phyloP scores from a whole-genome alignment of 768 basidiomycete species.

The Chalciporus piperatus region DNA sequence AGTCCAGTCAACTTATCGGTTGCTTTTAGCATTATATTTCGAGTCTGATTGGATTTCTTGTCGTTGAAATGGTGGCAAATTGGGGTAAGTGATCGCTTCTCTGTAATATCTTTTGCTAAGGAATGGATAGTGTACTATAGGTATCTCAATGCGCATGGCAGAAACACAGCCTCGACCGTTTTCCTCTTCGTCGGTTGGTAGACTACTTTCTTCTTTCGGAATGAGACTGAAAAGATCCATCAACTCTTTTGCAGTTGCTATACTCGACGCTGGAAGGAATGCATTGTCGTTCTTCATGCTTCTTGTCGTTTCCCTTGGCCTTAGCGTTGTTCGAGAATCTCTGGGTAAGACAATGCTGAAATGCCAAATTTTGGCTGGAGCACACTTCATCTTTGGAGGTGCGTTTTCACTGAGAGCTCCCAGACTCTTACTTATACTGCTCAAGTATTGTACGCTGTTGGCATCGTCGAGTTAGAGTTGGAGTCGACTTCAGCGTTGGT shows the following conservation, averaged over 20 bases:
- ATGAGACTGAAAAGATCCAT: not conserved
- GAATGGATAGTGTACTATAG: slow-evolving; percentile 74
- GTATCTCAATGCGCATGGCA: slow-evolving; percentile 87
- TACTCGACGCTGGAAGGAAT: slow-evolving; percentile 92
- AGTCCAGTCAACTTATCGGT: slow-evolving; percentile 1
- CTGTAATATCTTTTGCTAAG: slow-evolving; percentile 5
- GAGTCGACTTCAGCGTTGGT: slow-evolving; percentile 86
- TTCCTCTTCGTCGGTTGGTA: slow-evolving; percentile 89
- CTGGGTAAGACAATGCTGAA: slow-evolving; percentile 81
- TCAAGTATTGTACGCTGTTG: slow-evolving; percentile 86
- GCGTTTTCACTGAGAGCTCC: slow-evolving; percentile 25
- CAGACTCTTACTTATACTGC: slow-evolving; percentile 6
- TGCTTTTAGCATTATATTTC: slow-evolving; percentile 80
- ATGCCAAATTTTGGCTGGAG: slow-evolving; percentile 75
- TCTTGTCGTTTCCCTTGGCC: slow-evolving; percentile 86
- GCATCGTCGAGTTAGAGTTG: slow-evolving; percentile 89
- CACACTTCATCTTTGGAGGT: slow-evolving; percentile 96
- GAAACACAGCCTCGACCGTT: slow-evolving; percentile 68
- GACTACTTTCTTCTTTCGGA: not conserved
- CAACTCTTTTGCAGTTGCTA: slow-evolving; percentile 61
- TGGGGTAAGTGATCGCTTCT: slow-evolving; percentile 54
- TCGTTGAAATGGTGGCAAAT: slow-evolving; percentile 93
- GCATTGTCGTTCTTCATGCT: slow-evolving; percentile 95
- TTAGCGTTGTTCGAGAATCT: slow-evolving; percentile 88
- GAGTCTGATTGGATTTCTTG: slow-evolving; percentile 77